These are phyloP conservation scores for Pichia inconspicua DNA, from an alignment of 1,139 yeast genomes.

Conservation along the genomic window DNA sequence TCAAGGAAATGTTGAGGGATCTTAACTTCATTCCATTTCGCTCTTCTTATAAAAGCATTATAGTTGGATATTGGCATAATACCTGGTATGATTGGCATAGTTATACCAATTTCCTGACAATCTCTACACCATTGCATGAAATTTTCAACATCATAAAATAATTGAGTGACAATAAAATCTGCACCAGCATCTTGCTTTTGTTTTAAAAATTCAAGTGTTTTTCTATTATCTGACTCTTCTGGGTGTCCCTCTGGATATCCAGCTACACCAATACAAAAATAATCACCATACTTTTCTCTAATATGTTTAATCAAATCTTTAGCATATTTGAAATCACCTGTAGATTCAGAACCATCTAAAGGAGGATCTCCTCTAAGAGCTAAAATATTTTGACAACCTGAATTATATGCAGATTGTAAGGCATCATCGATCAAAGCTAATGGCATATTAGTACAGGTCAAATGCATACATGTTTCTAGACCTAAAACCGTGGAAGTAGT, in stretches of 20 bases:
- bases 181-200: constrained; percentile 93
- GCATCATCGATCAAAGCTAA: constrained; percentile 77
- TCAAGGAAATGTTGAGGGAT: constrained; percentile 71
- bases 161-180: constrained; percentile 81
- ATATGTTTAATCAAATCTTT: constrained; percentile 80
- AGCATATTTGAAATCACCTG: constrained; percentile 72
- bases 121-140: constrained; percentile 75
- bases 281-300: constrained; percentile 44
- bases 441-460: constrained; percentile 95
- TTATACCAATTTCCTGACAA: constrained; percentile 68
- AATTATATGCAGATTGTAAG: constrained; percentile 70
- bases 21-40: constrained; percentile 82
- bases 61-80: constrained; percentile 97
- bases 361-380: constrained; percentile 87
- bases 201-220: constrained; percentile 59
- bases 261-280: constrained; percentile 53
- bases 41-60: constrained; percentile 85
- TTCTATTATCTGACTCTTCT: constrained; percentile 59
- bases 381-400: constrained; percentile 91
- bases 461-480: constrained; percentile 94
- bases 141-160: constrained; percentile 73
- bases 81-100: constrained; percentile 89
- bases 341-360: constrained; percentile 55
- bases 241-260: constrained; percentile 70
- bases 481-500: constrained; percentile 92